These are phyloP conservation scores for Collybia mongolica DNA, from an alignment of 768 basidiomycete genomes.

Conservation along the genomic window DNA sequence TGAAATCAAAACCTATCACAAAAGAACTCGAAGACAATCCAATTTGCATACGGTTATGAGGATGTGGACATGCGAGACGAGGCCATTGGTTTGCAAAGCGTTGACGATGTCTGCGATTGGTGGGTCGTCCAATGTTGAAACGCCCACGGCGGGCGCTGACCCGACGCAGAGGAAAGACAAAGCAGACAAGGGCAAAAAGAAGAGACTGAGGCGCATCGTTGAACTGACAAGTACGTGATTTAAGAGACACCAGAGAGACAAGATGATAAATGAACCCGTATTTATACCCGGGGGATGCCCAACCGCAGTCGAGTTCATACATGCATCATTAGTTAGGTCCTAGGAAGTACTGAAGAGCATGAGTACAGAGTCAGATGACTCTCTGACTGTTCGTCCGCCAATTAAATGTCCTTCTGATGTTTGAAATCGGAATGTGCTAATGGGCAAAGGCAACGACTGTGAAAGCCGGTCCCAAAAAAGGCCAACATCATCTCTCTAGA, in stretches of 20 bases:
- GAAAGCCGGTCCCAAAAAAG: too few relatives aligned
- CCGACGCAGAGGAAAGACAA: conserved; percentile 20
- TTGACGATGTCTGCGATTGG: conserved; percentile 38
- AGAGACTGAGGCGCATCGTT: background rate
- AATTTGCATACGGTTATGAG: conserved; percentile 32
- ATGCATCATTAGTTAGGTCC: too few relatives aligned
- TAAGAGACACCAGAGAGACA: background rate
- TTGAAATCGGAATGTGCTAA: too few relatives aligned
- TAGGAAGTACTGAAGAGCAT: too few relatives aligned
- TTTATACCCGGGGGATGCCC: too few relatives aligned
- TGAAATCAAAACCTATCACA: background rate
- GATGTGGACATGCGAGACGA: conserved; percentile 37
- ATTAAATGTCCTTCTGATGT: too few relatives aligned
- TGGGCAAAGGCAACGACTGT: too few relatives aligned
- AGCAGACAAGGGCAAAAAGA: conserved; percentile 24
- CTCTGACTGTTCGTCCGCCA: too few relatives aligned
- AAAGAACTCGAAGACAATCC: background rate
- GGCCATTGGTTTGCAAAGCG: conserved; percentile 29
- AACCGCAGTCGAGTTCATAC: too few relatives aligned
- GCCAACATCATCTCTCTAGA: too few relatives aligned
- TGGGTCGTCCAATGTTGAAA: conserved; percentile 14
- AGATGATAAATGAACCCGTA: too few relatives aligned
- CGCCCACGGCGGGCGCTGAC: conserved; percentile 15
- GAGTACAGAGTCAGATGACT: too few relatives aligned
- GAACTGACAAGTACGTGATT: background rate